Percentiles rank a stretch among this genome's conserved stretches.
Evolutionary conservation across 495 filamentous ascomycete species (phyloP).

Genomic region (Cryomyces antarcticus): DNA sequence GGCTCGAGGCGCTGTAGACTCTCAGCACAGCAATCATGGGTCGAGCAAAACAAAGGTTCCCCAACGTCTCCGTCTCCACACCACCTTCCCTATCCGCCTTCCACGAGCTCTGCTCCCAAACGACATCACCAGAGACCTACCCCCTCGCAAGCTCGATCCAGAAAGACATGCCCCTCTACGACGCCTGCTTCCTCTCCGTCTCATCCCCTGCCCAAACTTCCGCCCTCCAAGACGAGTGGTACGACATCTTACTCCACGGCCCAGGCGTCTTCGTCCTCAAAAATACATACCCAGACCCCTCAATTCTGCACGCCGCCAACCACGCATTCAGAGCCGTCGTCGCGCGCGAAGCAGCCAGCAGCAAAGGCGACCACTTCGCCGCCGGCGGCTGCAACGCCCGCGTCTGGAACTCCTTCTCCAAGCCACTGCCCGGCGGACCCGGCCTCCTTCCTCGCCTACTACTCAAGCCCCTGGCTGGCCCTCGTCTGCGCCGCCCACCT

Average conservation of each 20-base stretch:
- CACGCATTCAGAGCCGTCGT: conserved; percentile 26
- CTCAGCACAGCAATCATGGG: too few species aligned
- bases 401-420: conserved; percentile 39
- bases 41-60: background rate
- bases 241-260: conserved; percentile 29
- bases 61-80: conserved; percentile 3
- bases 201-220: conserved; percentile 6
- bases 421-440: conserved; percentile 30
- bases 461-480: conserved; percentile 31
- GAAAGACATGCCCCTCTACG: conserved; percentile 33
- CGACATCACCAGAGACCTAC: conserved; percentile 18
- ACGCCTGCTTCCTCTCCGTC: conserved; percentile 16
- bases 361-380: conserved; percentile 35
- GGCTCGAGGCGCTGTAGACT: too few species aligned
- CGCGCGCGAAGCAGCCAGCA: conserved; percentile 12
- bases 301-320: conserved; percentile 21
- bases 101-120: conserved; percentile 23
- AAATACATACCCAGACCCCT: conserved; percentile 20
- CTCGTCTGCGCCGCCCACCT: conserved; percentile 28
- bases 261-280: conserved; percentile 32
- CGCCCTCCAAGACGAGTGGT: conserved; percentile 32
- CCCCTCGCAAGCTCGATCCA: conserved; percentile 22
- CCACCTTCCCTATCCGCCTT: conserved; percentile 16
- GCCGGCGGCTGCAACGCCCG: conserved; percentile 26
- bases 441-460: conserved; percentile 28